phyloP scores from a whole-genome alignment of 2,329 filamentous ascomycete species.

The Parastagonospora nodorum region DNA sequence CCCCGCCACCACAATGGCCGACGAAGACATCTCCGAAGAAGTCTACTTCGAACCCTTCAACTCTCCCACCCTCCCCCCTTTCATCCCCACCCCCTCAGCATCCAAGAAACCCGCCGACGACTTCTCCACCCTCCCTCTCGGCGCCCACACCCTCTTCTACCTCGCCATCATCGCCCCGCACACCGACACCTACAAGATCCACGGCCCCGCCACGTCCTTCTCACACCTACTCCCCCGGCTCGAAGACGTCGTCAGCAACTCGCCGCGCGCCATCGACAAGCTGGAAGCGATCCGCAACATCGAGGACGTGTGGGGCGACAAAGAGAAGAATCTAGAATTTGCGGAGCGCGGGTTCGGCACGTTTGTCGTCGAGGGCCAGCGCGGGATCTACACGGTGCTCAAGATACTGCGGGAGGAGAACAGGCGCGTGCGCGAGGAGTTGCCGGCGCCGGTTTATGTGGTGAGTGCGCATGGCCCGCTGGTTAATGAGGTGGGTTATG shows the following conservation, averaged over 20 bases:
- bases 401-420: slow-evolving; percentile 16
- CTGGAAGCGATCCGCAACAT: slow-evolving; percentile 6
- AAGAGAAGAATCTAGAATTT: slow-evolving; percentile 2
- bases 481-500: slow-evolving; percentile 7
- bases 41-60: slow-evolving; percentile 9
- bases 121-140: slow-evolving; percentile 8
- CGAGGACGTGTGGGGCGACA: slow-evolving; percentile 11
- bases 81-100: slow-evolving; percentile 5
- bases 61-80: background rate
- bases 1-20: slow-evolving; percentile 7
- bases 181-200: slow-evolving; percentile 22
- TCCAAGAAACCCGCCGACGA: slow-evolving; percentile 17
- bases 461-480: slow-evolving; percentile 22
- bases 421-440: slow-evolving; percentile 2
- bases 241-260: slow-evolving; percentile 13
- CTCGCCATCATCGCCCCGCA: slow-evolving; percentile 28
- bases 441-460: slow-evolving; percentile 24
- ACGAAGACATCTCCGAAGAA: background rate
- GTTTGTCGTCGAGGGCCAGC: slow-evolving; percentile 21
- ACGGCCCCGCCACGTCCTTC: slow-evolving; percentile 25
- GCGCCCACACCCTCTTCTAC: slow-evolving; percentile 25
- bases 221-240: slow-evolving; percentile 20
- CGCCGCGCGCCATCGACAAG: slow-evolving; percentile 28
- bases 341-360: slow-evolving; percentile 11
- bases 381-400: slow-evolving; percentile 17